Evolutionary conservation across 345 rosid genomes (phyloP).

Genomic region (Eucalyptus regnans): DNA sequence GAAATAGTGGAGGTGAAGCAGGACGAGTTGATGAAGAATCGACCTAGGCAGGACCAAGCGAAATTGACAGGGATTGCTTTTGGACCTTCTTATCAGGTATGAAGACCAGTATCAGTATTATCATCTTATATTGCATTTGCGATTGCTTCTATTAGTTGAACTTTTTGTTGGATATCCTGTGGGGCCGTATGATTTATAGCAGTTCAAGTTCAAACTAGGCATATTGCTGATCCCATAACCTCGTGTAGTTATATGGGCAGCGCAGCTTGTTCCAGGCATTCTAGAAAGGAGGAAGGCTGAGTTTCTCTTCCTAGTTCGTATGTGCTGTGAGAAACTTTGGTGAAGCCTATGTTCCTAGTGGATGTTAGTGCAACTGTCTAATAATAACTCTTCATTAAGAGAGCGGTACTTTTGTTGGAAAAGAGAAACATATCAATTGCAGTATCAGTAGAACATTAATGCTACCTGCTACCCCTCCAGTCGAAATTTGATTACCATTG

Average conservation of each 20-base stretch:
- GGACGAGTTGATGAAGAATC: conserved; percentile 90
- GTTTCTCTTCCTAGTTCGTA: background rate
- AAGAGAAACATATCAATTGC: background rate
- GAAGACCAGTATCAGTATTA: background rate
- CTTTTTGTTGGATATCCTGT: background rate
- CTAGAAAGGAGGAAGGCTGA: background rate
- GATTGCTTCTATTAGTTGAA: background rate
- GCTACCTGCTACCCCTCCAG: background rate
- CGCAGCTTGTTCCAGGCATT: background rate
- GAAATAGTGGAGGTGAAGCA: conserved; percentile 89
- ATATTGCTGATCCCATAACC: background rate
- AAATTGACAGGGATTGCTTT: conserved; percentile 92
- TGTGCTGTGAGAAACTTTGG: background rate
- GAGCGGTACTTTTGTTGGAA: background rate
- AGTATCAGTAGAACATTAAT: background rate
- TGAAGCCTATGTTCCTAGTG: background rate
- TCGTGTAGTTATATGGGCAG: background rate
- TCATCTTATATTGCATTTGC: background rate
- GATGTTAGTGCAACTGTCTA: background rate
- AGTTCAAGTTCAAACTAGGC: background rate
- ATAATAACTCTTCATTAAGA: background rate
- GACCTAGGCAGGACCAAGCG: conserved; percentile 78
- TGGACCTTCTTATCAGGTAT: conserved; percentile 90
- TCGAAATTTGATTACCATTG: background rate
- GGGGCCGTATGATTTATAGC: background rate